Percentiles rank a stretch among this genome's conserved stretches.
Evolutionary conservation across 805 yeast species (phyloP).

Genomic region (Wickerhamomyces subpelliculosus): DNA sequence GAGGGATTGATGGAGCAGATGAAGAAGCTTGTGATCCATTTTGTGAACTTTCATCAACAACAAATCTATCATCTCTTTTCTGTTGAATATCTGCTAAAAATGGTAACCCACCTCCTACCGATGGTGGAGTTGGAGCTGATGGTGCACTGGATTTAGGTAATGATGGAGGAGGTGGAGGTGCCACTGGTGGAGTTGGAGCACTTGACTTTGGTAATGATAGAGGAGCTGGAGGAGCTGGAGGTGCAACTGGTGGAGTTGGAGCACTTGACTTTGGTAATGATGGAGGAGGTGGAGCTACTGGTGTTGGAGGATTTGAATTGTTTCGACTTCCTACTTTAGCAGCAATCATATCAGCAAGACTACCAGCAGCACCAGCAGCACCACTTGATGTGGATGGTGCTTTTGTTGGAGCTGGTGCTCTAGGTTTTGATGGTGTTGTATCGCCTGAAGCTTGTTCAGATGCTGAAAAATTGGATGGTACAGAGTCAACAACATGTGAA

Average conservation of each 20-base stretch:
- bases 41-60: slow-evolving; percentile 28
- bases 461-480: slow-evolving; percentile 19
- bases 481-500: slow-evolving; percentile 38
- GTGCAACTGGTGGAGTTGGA: slow-evolving; percentile 7
- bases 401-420: slow-evolving; percentile 20
- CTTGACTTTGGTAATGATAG: slow-evolving; percentile 5
- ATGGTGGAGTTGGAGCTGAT: slow-evolving; percentile 11
- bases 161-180: slow-evolving; percentile 10
- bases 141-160: slow-evolving; percentile 8
- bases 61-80: slow-evolving; percentile 34
- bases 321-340: background rate
- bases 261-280: slow-evolving; percentile 10
- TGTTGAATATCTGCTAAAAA: slow-evolving; percentile 39
- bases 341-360: slow-evolving; percentile 1
- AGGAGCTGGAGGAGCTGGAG: slow-evolving; percentile 7
- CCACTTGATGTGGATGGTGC: slow-evolving; percentile 22
- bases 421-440: slow-evolving; percentile 19
- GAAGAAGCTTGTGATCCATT: slow-evolving; percentile 19
- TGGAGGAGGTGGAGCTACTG: slow-evolving; percentile 10
- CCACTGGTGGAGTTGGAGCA: slow-evolving; percentile 11
- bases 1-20: slow-evolving; percentile 9
- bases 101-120: slow-evolving; percentile 30
- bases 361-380: no score
- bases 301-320: slow-evolving; percentile 14
- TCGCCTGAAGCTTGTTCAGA: slow-evolving; percentile 11